Evolutionary conservation across 1,139 yeast species (phyloP).

Genomic region (Taphrina confusa): DNA sequence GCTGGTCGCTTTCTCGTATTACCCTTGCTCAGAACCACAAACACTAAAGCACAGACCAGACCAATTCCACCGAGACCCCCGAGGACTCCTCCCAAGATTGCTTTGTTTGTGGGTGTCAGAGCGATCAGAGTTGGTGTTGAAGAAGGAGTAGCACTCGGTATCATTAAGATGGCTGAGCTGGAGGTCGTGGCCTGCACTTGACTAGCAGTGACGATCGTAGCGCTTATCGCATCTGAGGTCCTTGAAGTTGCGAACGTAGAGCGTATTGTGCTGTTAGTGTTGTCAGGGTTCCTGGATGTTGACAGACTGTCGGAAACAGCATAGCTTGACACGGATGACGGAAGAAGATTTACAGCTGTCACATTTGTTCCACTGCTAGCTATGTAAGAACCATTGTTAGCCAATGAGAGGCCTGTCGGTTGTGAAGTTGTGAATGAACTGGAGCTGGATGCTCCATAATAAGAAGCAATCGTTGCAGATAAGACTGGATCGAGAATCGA

Average conservation of each 20-base stretch:
- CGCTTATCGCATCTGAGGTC: not conserved
- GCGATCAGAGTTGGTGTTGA: not conserved
- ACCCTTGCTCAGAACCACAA: conserved; percentile 7
- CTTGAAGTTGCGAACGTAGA: not conserved
- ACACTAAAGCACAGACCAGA: conserved; percentile 8
- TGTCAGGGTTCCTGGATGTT: not conserved
- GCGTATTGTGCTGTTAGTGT: not conserved
- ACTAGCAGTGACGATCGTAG: not conserved
- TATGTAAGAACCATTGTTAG: not conserved
- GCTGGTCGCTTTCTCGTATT: conserved; percentile 9
- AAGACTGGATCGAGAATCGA: not conserved
- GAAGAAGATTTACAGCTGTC: too few species aligned
- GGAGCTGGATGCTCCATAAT: not conserved
- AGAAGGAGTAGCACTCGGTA: not conserved
- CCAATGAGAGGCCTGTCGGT: not conserved
- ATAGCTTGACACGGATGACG: too few species aligned
- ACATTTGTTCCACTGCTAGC: not conserved
- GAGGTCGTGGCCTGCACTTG: not conserved
- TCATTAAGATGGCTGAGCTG: too few species aligned
- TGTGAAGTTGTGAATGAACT: not conserved
- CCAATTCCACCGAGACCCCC: conserved; percentile 24
- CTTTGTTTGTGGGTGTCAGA: conserved; percentile 3
- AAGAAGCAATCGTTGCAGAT: not conserved
- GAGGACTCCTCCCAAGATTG: conserved; percentile 17
- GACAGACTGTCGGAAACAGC: not conserved